Evolutionary conservation across 2,329 filamentous ascomycete genomes (phyloP), one percentile per base, ranked within the genome.

Genomic region (Mycosphaerella arachidis): DNA sequence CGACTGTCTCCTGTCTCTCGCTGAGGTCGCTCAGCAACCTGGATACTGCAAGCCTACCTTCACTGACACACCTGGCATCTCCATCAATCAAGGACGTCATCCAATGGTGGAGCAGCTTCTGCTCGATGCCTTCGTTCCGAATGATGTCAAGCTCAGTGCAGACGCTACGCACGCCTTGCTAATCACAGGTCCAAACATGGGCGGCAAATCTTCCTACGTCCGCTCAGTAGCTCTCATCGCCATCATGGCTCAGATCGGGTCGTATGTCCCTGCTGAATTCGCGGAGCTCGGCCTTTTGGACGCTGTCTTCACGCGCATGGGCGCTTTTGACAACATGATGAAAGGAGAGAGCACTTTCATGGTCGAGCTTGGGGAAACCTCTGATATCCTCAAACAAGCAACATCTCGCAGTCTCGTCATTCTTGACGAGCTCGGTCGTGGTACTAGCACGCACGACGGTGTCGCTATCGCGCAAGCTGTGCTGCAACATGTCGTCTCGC

Each of bases 151-250:
- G 1, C 84, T 97, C 51, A 82, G 85, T n/a, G 83, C 86, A 3
- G 82, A 85, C 1, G 72, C 80, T 0, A 84, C 86, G 0, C 83
- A 90, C 6, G 91, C 91, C 2, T 84, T 97, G 67, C 87, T 97
- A 58, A 88, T 99, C 69, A 99, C 94, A 0, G 94, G 94, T 0
- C 94, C 94, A 31, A 99, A 99, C 78, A 99, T 99, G 94, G 94
- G 94, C 69, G 94, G 94, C 58, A 99, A 99, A 73, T 96, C 91
- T n/a, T 94, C 89, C 59, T 99, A 96, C 74, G 93, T 99, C 24
- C 91, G 94, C 56, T 90, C 92, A 66, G 86, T 96, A 48, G 93
- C 94, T 9, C 85, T 99, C 6, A 91, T 97, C 63, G 85, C 89
- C 52, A 92, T 99, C 69, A 92, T 99, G 79, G 92, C 91, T 7